Conservation (phyloP, 257 asterid species). For the Plantago elongata region DNA sequence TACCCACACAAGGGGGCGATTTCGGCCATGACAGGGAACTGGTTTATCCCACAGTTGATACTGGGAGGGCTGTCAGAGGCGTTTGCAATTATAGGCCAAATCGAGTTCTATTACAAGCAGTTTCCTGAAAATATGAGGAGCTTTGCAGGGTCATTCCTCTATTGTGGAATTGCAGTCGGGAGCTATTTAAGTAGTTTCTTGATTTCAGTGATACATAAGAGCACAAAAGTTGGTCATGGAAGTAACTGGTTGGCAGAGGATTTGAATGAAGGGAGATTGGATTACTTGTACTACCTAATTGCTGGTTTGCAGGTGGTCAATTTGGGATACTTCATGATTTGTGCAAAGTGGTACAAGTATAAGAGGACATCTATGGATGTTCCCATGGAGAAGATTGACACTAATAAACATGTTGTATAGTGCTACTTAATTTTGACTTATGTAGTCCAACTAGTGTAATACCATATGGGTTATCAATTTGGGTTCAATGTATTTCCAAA, state of each 20-base stretch:
- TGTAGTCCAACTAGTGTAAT: no score
- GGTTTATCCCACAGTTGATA: constrained; percentile 32
- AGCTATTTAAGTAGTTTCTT: constrained; percentile 37
- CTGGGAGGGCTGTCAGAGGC: constrained; percentile 39
- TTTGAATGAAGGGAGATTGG: constrained; percentile 43
- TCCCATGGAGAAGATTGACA: constrained; percentile 32
- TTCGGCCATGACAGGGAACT: constrained; percentile 43
- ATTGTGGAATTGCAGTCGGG: constrained; percentile 30
- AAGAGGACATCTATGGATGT: constrained; percentile 26
- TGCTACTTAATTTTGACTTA: no score
- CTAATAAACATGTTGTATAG: constrained; percentile 20
- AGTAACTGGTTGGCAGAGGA: constrained; percentile 42
- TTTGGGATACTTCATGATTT: constrained; percentile 35
- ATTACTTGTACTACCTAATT: constrained; percentile 37
- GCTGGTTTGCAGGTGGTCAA: constrained; percentile 37
- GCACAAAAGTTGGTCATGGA: constrained; percentile 14
- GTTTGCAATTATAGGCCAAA: constrained; percentile 29
- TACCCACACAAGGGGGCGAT: constrained; percentile 25
- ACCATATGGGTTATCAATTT: no score
- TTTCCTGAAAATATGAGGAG: constrained; percentile 56
- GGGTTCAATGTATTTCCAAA: no score
- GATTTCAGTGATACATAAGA: constrained; percentile 27
- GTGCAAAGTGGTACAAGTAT: constrained; percentile 39
- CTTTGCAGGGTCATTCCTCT: constrained; percentile 34
- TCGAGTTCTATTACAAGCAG: constrained; percentile 47